Evolutionary conservation across 1,284 basidiomycete species (phyloP), one percentile per base, ranked within the genome.

Genomic region (Entoloma clypeatum): DNA sequence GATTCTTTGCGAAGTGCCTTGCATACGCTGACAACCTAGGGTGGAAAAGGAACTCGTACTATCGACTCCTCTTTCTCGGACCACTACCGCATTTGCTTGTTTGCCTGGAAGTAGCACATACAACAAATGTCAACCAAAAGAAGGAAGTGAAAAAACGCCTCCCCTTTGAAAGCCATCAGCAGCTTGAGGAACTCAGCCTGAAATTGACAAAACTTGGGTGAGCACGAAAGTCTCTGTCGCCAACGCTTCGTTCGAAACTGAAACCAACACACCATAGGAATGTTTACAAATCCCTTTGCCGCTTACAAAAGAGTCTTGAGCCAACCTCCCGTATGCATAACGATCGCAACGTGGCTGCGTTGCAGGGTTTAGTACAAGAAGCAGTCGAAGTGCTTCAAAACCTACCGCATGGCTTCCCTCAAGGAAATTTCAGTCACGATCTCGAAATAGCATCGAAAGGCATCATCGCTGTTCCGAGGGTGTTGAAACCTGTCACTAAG

Each of bases 41-140:
- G 4, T 71, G 70, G 67, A 45, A 58, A 6, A 36, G 43, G 17
- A 51, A 46, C 8, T 53, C 51, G 13, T 50, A 44, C 14, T 77
- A 79, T 48, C 66, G 66, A 13, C 43, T 60, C 2, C 55, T 74
- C 10, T 75, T 71, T 53, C 60, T 76, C 2, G 74, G 75, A 1
- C 68, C 73, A 5, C 56, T 80, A 4, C 74, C 77, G 1, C 70
- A 68, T 46, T 53, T 75, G 3, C 59, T 76, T 16, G 54, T 69
- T 3, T 73, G 64, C 43, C 60, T 79, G 13, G 67, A 76, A 17
- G 51, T 57, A 14, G 56, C 64, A 7, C 55, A 62, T 7, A 37
- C 47, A 1, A 40, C 59, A 16, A 51, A 62, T 2, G 45, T 56
- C 24, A 47, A 56, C 2, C 49, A 51, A 13, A 74, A 71, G 52